phyloP scores from a whole-genome alignment of 805 yeast genomes.

The Clavispora phyllophila region DNA sequence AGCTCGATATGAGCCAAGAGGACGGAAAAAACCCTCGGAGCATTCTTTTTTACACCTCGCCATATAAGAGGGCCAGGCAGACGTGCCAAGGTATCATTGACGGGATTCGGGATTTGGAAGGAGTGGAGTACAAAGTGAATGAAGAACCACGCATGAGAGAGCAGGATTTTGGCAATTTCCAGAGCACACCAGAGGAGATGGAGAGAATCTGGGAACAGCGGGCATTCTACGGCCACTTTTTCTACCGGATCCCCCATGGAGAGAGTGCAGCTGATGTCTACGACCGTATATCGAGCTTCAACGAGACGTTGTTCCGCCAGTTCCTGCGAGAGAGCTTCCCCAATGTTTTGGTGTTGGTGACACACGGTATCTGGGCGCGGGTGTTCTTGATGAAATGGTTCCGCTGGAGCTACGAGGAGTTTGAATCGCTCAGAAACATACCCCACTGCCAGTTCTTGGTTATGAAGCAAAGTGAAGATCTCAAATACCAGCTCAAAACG shows the following conservation, averaged over 20 bases:
- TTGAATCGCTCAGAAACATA: conserved; percentile 76
- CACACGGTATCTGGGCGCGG: conserved; percentile 93
- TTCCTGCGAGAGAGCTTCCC: conserved; percentile 69
- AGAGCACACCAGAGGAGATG: conserved; percentile 72
- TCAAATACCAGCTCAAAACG: conserved; percentile 55
- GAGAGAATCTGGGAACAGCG: conserved; percentile 77
- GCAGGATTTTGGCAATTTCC: conserved; percentile 94
- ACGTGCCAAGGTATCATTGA: conserved; percentile 68
- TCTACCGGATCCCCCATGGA: conserved; percentile 87
- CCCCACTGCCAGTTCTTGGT: conserved; percentile 80
- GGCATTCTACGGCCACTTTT: conserved; percentile 74
- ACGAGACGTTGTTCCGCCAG: conserved; percentile 80
- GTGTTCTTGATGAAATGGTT: conserved; percentile 94
- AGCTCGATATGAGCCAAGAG: conserved; percentile 20
- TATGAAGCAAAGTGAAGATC: conserved; percentile 57
- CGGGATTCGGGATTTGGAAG: conserved; percentile 46
- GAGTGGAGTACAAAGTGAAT: conserved; percentile 46
- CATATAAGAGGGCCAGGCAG: conserved; percentile 79
- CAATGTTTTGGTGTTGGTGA: conserved; percentile 75
- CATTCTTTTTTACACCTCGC: conserved; percentile 80
- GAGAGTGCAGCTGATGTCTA: conserved; percentile 96
- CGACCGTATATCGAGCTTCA: conserved; percentile 86
- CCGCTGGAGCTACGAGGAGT: conserved; percentile 86
- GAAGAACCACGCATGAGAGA: conserved; percentile 93
- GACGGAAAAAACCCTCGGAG: conserved; percentile 21